Evolutionary conservation across 352 stramenopile species (phyloP).

Genomic region (Blastocystis sp.): DNA sequence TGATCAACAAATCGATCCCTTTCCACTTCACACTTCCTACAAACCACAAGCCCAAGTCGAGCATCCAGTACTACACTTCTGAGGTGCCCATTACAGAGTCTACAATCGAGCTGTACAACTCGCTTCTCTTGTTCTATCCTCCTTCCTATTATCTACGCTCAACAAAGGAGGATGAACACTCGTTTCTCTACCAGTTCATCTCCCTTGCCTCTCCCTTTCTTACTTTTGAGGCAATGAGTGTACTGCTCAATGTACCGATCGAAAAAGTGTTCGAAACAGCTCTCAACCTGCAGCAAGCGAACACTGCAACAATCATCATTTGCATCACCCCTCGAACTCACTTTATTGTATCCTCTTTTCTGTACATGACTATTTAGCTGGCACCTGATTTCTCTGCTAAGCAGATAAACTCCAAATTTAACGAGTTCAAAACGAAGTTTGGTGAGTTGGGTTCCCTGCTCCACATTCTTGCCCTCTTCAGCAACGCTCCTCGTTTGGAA

Average conservation of each 20-base stretch:
- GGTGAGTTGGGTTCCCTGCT: background rate
- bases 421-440: background rate
- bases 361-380: background rate
- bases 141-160: background rate
- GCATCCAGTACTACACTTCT: constrained; percentile 51
- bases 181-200: background rate
- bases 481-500: constrained; percentile 16
- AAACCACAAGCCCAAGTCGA: background rate
- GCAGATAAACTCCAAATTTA: background rate
- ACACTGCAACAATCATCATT: constrained; percentile 15
- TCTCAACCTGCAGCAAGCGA: constrained; percentile 15
- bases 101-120: constrained; percentile 24
- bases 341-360: background rate
- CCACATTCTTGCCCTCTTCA: constrained; percentile 39
- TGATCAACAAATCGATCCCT: background rate
- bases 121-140: constrained; percentile 5
- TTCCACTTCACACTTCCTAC: constrained; percentile 43
- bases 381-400: background rate
- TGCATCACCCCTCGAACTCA: background rate
- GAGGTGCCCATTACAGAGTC: background rate
- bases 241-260: constrained; percentile 2
- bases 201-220: constrained; percentile 36
- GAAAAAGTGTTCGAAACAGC: constrained; percentile 14
- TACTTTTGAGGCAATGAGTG: constrained; percentile 34
- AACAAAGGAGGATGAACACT: background rate